Base-by-base conservation (phyloP, 345 rosid species). In the Acer saccharum region DNA sequence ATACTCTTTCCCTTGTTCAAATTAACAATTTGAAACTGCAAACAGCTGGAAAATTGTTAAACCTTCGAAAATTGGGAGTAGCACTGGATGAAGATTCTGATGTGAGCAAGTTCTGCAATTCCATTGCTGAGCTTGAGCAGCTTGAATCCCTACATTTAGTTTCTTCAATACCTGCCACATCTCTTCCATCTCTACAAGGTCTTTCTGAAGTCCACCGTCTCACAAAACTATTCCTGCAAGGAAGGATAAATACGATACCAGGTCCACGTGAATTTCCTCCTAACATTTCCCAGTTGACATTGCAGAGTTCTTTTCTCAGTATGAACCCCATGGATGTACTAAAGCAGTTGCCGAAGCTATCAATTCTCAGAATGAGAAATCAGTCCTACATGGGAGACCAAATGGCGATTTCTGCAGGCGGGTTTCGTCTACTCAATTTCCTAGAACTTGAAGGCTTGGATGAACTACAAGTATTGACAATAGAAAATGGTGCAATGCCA, bases 121-220 rank as follows among this genome's bases (percentile, higher is more conserved):
- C 80, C 44, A 20, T 82, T 76, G 65, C 68, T 5, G 74, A 46
- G 16, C 77, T 76, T 6, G 57, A 25, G 68, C 68, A 68, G 39
- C 82, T 82, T 61, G 75, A 63, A 58, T 76, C 80, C 66, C 80
- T 82, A 35, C 44, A 65, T 12, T 72, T 76, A 1, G 2, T 65
- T 54, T 46, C 55, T 50, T 3, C 55, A 50, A 50, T 50, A 25
- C 52, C 75, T 58, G 23, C 35, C 43, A 7, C 55, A 25, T 74
- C 62, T 46, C 79, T 50, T 43, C 73, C 27, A 65, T 65, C 35
- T 61, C 71, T 82, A 50, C 55, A 13, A 13, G 55, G 55, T 50
- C 18, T 50, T 12, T 50, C 55, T 50, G 6, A 13, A 13, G 14
- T 50, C 16, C 55, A 13, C 1, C 9, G 61, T 78, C 73, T 81